phyloP scores from a whole-genome alignment of 2,329 filamentous ascomycete genomes.

The Fusarium dimerum region DNA sequence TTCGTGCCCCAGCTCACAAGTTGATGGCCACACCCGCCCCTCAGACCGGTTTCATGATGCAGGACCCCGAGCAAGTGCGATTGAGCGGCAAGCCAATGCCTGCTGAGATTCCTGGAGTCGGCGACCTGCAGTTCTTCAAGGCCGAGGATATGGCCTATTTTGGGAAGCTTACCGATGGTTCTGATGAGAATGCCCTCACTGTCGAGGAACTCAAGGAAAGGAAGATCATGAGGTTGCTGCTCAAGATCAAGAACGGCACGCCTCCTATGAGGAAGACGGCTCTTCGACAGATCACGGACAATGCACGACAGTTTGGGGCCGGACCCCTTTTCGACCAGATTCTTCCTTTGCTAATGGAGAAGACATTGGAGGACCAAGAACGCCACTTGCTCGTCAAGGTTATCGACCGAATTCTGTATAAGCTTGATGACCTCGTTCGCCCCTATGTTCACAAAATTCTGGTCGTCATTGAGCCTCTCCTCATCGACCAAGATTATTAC shows the following conservation, averaged over 20 bases:
- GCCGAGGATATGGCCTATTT: conserved; percentile 99
- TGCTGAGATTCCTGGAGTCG: conserved; percentile 93
- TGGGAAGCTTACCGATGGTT: conserved; percentile 92
- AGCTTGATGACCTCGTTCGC: conserved; percentile 92
- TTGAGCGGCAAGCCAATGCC: conserved; percentile 87
- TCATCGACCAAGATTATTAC: conserved; percentile 99
- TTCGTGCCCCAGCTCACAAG: conserved; percentile 75
- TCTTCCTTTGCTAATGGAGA: conserved; percentile 95
- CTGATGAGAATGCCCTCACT: conserved; percentile 86
- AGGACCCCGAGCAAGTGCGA: conserved; percentile 84
- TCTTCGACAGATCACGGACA: conserved; percentile 94
- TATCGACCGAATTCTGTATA: conserved; percentile 97
- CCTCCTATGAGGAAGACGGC: conserved; percentile 99
- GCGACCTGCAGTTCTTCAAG: conserved; percentile 97
- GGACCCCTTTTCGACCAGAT: conserved; percentile 97
- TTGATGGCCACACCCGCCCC: conserved; percentile 72
- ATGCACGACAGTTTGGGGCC: conserved; percentile 92
- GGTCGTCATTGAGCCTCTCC: conserved; percentile 96
- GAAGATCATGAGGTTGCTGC: conserved; percentile 94
- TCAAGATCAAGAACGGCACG: conserved; percentile 99
- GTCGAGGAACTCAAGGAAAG: conserved; percentile 96
- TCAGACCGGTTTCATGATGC: conserved; percentile 93
- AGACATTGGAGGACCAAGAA: conserved; percentile 95
- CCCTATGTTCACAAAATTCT: conserved; percentile 98
- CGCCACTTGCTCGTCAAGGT: conserved; percentile 98